phyloP scores from a whole-genome alignment of 179 eudicot genomes.

The Silene noctiflora region DNA sequence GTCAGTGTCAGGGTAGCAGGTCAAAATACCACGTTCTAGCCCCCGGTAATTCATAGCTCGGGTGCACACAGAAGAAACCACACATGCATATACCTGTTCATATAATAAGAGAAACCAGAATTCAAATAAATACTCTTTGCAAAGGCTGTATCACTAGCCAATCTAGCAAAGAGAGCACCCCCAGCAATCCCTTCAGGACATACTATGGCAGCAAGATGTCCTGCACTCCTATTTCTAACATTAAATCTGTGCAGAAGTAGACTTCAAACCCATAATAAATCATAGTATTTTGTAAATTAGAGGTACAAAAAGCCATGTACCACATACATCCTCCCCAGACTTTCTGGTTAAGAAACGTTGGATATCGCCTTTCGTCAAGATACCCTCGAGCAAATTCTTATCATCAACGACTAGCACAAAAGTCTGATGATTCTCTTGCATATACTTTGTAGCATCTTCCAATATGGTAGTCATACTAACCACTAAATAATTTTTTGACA shows the following conservation, averaged over 20 bases:
- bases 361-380: slow-evolving; percentile 81
- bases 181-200: neutral
- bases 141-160: slow-evolving; percentile 1
- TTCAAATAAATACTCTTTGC: neutral
- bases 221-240: slow-evolving; percentile 6
- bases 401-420: slow-evolving; percentile 75
- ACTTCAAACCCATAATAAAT: slow-evolving; percentile 4
- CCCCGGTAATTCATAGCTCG: slow-evolving; percentile 78
- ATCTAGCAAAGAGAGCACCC: neutral
- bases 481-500: slow-evolving; percentile 63
- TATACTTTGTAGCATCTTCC: slow-evolving; percentile 57
- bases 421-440: slow-evolving; percentile 64
- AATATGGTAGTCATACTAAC: slow-evolving; percentile 47
- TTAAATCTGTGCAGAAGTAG: neutral
- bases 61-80: slow-evolving; percentile 72
- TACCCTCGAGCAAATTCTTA: slow-evolving; percentile 79
- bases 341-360: slow-evolving; percentile 49
- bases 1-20: slow-evolving; percentile 92
- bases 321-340: slow-evolving; percentile 65
- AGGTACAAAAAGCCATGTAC: slow-evolving; percentile 17
- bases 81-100: slow-evolving; percentile 56
- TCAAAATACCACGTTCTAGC: slow-evolving; percentile 69
- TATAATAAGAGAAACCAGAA: neutral
- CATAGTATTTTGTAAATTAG: slow-evolving; percentile 1
- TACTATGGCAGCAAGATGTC: neutral